Evolutionary conservation across 1,139 yeast genomes (phyloP), one percentile per base, ranked within the genome.

Genomic region (Pichia sp.): DNA sequence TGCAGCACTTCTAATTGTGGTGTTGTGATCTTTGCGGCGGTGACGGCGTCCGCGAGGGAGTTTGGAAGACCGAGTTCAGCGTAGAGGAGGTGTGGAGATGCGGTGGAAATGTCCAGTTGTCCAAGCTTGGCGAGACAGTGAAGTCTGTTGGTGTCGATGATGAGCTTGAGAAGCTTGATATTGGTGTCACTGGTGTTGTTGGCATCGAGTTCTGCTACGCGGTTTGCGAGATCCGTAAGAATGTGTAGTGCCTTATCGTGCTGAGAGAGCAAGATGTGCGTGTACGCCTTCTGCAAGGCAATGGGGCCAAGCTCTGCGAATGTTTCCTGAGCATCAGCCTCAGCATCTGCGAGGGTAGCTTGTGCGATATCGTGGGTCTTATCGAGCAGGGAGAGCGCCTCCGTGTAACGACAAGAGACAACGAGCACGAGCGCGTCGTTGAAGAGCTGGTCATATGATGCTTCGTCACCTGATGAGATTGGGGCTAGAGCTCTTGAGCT

Each of bases 221-320:
- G n/a, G n/a, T 17, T 17, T 10, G 9, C 12, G 17, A 17, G 11
- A 9, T 9, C 22, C 11, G 22, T 27, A 8, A 15, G 52, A 5
- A 77, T 60, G 3, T 56, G 49, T 33, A 59, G 44, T 3, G 86
- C 74, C 34, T 66, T 64, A 1, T 53, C 63, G 2, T 40, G 27
- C 9, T 72, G 57, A 7, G 78, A 79, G 23, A 60, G 53, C 11
- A 67, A 43, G 42, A 74, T 76, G 39, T 74, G 61, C 17, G 80
- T 73, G 52, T 73, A 86, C 1, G 94, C 81, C 21, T 72, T 71
- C 51, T 88, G 93, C 30, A 85, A 59, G 40, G 69, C 54, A 27
- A 84, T 80, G 15, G 93, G 88, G 13, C 70, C 66, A 20, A 76
- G 52, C 53, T 77, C 85, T 22, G 59, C 48, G n/a, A 60, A 50